Percentiles rank a stretch among this genome's conserved stretches.
These are phyloP conservation scores for Chaetomium fimeti DNA, from an alignment of 495 filamentous ascomycete species.

Conservation along the genomic window DNA sequence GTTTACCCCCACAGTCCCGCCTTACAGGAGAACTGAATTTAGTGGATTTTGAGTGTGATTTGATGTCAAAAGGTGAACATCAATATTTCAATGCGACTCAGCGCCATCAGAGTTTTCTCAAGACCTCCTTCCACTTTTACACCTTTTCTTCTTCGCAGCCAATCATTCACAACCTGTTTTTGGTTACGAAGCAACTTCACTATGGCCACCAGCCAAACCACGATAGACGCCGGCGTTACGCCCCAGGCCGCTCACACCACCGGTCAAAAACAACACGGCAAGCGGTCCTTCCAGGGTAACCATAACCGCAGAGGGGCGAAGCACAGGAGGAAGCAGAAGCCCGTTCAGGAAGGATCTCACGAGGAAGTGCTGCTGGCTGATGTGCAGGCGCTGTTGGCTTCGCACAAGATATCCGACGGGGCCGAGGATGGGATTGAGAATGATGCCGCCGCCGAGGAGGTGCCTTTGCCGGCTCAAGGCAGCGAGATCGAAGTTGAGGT, in stretches of 20 bases:
- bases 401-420: constrained; percentile 46
- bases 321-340: constrained; percentile 29
- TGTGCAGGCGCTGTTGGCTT: constrained; percentile 60
- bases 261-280: constrained; percentile 18
- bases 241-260: constrained; percentile 9
- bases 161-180: constrained; percentile 1
- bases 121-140: constrained; percentile 3
- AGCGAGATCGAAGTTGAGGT: constrained; percentile 78
- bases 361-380: constrained; percentile 77
- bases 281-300: constrained; percentile 18
- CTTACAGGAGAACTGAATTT: background rate
- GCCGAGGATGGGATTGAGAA: constrained; percentile 18
- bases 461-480: constrained; percentile 60
- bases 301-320: constrained; percentile 26
- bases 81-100: constrained; percentile 12
- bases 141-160: background rate
- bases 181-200: constrained; percentile 1
- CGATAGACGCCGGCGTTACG: constrained; percentile 7
- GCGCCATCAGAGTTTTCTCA: constrained; percentile 23
- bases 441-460: constrained; percentile 22
- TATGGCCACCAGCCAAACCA: constrained; percentile 20
- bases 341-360: constrained; percentile 44
- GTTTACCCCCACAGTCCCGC: background rate
- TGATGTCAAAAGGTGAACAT: background rate
- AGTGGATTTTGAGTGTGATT: background rate